Evolutionary conservation across 306 rosid species (phyloP).

Genomic region (Prinsepia uniflora): DNA sequence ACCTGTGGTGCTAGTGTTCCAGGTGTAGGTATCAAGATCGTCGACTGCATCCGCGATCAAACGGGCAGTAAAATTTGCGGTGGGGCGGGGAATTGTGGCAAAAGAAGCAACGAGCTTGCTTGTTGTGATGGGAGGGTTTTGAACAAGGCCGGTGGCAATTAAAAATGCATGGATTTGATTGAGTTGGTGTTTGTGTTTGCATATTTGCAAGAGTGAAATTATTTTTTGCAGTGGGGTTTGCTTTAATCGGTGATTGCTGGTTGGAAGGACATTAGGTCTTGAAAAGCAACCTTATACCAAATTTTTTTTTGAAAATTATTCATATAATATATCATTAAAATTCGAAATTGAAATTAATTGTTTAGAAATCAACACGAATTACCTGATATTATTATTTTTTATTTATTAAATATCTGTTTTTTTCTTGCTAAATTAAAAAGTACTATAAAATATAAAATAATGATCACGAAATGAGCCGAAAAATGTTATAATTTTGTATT

Average conservation of each 20-base stretch:
- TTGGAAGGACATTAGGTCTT: not conserved
- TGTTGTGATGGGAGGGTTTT: constrained; percentile 1
- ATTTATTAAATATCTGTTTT: too few relatives aligned
- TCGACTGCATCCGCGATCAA: not conserved
- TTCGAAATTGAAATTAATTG: too few relatives aligned
- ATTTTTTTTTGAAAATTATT: too few relatives aligned
- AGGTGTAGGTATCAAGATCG: constrained; percentile 3
- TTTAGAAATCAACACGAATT: too few relatives aligned
- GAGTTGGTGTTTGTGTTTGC: not conserved
- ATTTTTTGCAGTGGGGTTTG: not conserved
- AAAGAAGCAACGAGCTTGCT: constrained; percentile 11
- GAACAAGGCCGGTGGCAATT: constrained; percentile 1
- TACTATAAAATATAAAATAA: too few relatives aligned
- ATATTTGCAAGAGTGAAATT: constrained; percentile 1
- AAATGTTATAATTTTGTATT: too few relatives aligned
- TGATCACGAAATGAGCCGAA: too few relatives aligned
- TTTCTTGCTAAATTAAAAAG: too few relatives aligned
- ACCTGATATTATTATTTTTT: too few relatives aligned
- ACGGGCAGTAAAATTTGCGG: not conserved
- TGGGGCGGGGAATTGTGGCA: not conserved
- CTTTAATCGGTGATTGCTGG: not conserved
- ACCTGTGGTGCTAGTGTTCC: constrained; percentile 12
- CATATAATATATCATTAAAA: too few relatives aligned
- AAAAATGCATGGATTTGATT: constrained; percentile 3
- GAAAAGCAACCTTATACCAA: not conserved